Evolutionary conservation across 768 basidiomycete genomes (phyloP), one percentile per base, ranked within the genome.

Genomic region (Tulasnella sp.): DNA sequence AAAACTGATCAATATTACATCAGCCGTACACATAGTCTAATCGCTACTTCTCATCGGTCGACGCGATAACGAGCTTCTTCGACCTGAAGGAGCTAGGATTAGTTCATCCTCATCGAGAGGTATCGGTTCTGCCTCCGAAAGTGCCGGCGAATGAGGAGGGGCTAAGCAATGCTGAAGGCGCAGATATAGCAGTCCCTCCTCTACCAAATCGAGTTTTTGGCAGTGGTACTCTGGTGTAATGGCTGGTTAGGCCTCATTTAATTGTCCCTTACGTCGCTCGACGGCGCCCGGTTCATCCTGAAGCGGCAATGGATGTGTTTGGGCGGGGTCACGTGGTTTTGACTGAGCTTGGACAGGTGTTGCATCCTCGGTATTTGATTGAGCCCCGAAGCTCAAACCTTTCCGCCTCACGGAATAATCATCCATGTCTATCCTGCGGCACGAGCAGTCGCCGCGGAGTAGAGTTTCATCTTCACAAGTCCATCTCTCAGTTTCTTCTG

Each of bases 401-500:
- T 48, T 49, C 9, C 43, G 50, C 29, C 4, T 48, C 9, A 30
- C 8, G 2, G 34, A 23, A 24, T 23, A 45, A 11, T 13, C 32
- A n/a, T 51, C 48, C 45, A 45, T 32, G 15, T 49, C 58, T 13
- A 10, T n/a, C 45, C 47, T 17, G 23, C 48, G 15, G 26, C 50
- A 11, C 21, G 23, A 15, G 29, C 48, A 7, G 58, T 59, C 15
- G 34, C 15, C 7, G 34, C 34, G 15, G 34, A 38, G 34, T 38
- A 38, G 34, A 38, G 15, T 23, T 51, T 59, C 45, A 50, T 59
- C 42, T 59, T 59, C 24, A 41, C 58, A 19, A 38, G 48, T 23
- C 47, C 58, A 2, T 49, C 32, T 42, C 30, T 32, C 4, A 24
- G 32, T 49, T 19, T 49, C 47, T 50, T 74, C 58, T 73, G 77